phyloP scores from a whole-genome alignment of 2,329 filamentous ascomycete genomes.

The Colletotrichum caudatum region DNA sequence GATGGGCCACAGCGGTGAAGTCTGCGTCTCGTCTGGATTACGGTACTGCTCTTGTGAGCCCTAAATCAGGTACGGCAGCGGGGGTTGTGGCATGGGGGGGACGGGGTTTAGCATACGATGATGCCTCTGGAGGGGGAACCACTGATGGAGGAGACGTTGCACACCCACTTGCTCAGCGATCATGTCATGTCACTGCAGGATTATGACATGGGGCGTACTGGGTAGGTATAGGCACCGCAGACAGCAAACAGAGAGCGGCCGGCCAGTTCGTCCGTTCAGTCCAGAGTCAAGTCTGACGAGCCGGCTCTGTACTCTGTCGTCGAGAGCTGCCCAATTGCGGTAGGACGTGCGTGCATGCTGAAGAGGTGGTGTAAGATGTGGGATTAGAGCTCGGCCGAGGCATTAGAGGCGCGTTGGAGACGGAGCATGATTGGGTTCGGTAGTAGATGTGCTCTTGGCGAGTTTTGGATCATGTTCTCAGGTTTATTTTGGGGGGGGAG shows the following conservation, averaged over 20 bases:
- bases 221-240: not conserved
- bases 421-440: conserved; percentile 34
- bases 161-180: conserved; percentile 13
- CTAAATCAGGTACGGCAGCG: conserved; percentile 4
- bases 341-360: conserved; percentile 6
- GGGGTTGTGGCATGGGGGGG: not conserved
- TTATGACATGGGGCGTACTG: not conserved
- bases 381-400: conserved; percentile 22
- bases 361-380: conserved; percentile 9
- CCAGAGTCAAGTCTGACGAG: conserved; percentile 10
- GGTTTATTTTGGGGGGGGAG: conserved; percentile 23
- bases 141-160: not conserved
- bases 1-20: conserved; percentile 10
- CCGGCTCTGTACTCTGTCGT: not conserved
- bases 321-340: conserved; percentile 3
- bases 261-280: conserved; percentile 16
- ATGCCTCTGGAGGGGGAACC: not conserved
- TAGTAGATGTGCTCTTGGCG: conserved; percentile 37
- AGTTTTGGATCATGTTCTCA: conserved; percentile 29
- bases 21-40: not conserved
- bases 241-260: conserved; percentile 8
- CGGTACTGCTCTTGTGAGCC: conserved; percentile 1
- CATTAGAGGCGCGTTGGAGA: conserved; percentile 9
- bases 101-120: not conserved
- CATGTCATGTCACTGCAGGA: conserved; percentile 30